Evolutionary conservation across 1,284 basidiomycete genomes (phyloP).

Genomic region (Sporisorium sorghi): DNA sequence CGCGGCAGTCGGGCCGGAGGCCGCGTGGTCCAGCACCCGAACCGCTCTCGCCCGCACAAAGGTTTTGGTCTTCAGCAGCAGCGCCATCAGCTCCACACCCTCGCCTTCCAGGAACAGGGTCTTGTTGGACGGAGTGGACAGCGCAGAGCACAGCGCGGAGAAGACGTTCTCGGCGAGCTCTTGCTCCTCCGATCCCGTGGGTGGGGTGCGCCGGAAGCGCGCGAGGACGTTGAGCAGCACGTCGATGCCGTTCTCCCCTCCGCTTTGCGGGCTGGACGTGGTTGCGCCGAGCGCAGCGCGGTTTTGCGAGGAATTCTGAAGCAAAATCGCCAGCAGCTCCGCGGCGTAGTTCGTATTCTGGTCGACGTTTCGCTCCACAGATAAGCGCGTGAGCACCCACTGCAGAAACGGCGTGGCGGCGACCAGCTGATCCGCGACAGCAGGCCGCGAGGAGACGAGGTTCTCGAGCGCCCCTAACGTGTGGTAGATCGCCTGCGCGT

Average conservation of each 20-base stretch:
- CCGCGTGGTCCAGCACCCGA: conserved; percentile 89
- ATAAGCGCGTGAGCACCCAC: conserved; percentile 81
- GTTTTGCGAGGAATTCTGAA: conserved; percentile 73
- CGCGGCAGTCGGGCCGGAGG: conserved; percentile 87
- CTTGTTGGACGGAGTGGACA: conserved; percentile 71
- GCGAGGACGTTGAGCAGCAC: conserved; percentile 79
- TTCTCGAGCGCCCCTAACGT: conserved; percentile 86
- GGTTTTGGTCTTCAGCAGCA: conserved; percentile 87
- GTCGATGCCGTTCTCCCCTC: conserved; percentile 80
- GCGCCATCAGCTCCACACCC: conserved; percentile 93
- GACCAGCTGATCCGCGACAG: conserved; percentile 76
- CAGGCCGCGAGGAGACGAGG: conserved; percentile 83
- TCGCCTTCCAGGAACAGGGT: conserved; percentile 77
- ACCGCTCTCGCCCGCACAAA: conserved; percentile 72
- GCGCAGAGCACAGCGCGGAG: conserved; percentile 81
- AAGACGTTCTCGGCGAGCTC: conserved; percentile 99
- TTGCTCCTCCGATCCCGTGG: conserved; percentile 84
- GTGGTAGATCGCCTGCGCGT: conserved; percentile 62
- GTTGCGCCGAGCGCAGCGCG: conserved; percentile 16
- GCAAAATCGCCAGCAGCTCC: conserved; percentile 82
- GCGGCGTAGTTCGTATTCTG: conserved; percentile 70
- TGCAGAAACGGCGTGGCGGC: conserved; percentile 79
- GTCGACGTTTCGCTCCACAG: conserved; percentile 24
- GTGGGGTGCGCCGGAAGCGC: conserved; percentile 81
- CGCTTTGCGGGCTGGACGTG: too few relatives aligned